Base-by-base conservation (phyloP, 1,139 yeast genomes). In the Zygosaccharomyces pseudobailii region DNA sequence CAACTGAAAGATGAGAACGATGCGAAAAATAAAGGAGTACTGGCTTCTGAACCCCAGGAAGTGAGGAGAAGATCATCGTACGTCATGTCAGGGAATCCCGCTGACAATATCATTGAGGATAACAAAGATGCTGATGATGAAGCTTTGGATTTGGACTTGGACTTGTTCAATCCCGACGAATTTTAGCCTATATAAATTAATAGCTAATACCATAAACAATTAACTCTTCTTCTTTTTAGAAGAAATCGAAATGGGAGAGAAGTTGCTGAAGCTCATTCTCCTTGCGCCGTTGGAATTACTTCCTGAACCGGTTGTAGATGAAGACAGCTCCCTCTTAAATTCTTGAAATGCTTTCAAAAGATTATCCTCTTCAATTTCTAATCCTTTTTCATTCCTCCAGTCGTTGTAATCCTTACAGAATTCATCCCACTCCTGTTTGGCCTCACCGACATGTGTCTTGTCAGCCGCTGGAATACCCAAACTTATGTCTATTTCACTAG, bases 101-200 rank as follows among this genome's bases (percentile, higher is more conserved):
- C 35, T 31, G 37, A 34, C 32, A 34, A 27, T 20, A 42, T 20
- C 13, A 38, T 27, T 3, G 49, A 20, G 20, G 42, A 47, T 3
- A 22, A 24, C 24, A 24, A 42, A 17, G 40, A 45, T 41, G 54
- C 57, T 53, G 68, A 65, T 4, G 67, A 68, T 44, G 65, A 62
- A 22, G 71, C 68, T 10, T 66, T 73, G 55, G 75, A 73, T 48
- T 49, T 65, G 2, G 74, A 70, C 54, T 66, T 84, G 51, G 89
- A 84, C 59, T 70, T 84, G 38, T 82, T 83, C 57, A 85, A 82
- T 57, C 85, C 87, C 1, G 86, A 82, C 51, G 87, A 78, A 30
- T 57, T 65, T 42, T 66, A 55, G 45, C 19, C 13, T 22, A 32
- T 36, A 25, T 39, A 34, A 21, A 23, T 20, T 21, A 20, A 42